phyloP scores from a whole-genome alignment of 2,329 filamentous ascomycete species.

The Aureobasidium mangrovei region DNA sequence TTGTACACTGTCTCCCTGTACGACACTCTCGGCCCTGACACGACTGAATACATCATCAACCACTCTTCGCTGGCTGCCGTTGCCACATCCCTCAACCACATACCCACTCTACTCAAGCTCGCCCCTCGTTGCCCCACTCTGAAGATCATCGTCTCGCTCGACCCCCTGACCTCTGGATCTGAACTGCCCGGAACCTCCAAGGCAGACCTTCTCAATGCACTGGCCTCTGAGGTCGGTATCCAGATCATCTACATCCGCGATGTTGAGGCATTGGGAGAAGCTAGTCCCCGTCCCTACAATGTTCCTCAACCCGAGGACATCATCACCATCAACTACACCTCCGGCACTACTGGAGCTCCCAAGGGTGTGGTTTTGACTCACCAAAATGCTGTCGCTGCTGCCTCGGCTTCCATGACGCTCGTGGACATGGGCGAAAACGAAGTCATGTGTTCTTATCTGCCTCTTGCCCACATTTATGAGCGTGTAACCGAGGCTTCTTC shows the following conservation, averaged over 20 bases:
- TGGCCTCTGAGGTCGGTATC: slow-evolving; percentile 67
- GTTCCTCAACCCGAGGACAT: slow-evolving; percentile 66
- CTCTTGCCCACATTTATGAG: slow-evolving; percentile 88
- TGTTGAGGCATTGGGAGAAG: slow-evolving; percentile 71
- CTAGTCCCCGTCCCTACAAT: slow-evolving; percentile 60
- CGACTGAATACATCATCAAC: slow-evolving; percentile 92
- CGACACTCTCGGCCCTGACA: slow-evolving; percentile 85
- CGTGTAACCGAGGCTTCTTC: slow-evolving; percentile 71
- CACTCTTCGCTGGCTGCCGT: slow-evolving; percentile 71
- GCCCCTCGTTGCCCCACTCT: slow-evolving; percentile 66
- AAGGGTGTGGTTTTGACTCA: slow-evolving; percentile 83
- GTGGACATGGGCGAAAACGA: slow-evolving; percentile 49
- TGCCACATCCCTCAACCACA: slow-evolving; percentile 69
- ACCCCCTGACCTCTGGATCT: slow-evolving; percentile 64
- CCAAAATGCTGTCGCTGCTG: slow-evolving; percentile 65
- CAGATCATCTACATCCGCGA: slow-evolving; percentile 69
- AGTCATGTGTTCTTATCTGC: slow-evolving; percentile 75
- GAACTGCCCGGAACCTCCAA: slow-evolving; percentile 74
- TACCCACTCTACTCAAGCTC: slow-evolving; percentile 73
- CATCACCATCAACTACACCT: slow-evolving; percentile 87
- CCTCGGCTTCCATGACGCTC: slow-evolving; percentile 52
- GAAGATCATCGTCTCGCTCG: slow-evolving; percentile 81
- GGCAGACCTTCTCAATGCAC: slow-evolving; percentile 61
- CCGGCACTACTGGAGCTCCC: slow-evolving; percentile 71
- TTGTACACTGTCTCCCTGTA: slow-evolving; percentile 91